Percentiles rank a stretch among this genome's conserved stretches.
Evolutionary conservation across 192 early-diverging fungal species (phyloP).

Genomic region (Gaertneriomyces sp.): DNA sequence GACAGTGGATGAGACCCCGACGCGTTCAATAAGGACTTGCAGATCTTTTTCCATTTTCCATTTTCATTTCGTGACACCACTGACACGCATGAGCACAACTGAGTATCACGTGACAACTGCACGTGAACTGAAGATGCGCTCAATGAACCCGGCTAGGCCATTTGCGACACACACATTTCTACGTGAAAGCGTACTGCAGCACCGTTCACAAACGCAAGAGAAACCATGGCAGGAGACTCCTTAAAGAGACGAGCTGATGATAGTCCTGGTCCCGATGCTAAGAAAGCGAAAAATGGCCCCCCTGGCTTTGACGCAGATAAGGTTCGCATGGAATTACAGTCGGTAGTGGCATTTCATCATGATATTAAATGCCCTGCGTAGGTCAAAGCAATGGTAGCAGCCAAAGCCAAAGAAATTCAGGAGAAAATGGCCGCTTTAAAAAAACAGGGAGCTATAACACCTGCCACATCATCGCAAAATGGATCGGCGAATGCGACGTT

Average conservation of each 20-base stretch:
- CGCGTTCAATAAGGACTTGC: too few relatives aligned
- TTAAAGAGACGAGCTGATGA: not conserved
- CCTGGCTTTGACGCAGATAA: constrained; percentile 5
- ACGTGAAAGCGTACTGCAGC: too few relatives aligned
- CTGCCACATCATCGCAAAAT: not conserved
- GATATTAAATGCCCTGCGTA: constrained; percentile 7
- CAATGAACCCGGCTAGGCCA: too few relatives aligned
- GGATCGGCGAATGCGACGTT: not conserved
- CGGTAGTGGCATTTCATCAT: not conserved
- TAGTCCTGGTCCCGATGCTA: not conserved
- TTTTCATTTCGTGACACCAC: too few relatives aligned
- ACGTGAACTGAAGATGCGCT: too few relatives aligned
- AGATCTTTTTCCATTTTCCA: too few relatives aligned
- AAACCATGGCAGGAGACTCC: not conserved
- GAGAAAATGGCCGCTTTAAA: constrained; percentile 62
- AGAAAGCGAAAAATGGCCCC: not conserved
- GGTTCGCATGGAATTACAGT: not conserved
- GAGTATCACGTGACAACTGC: too few relatives aligned
- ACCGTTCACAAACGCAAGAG: too few relatives aligned
- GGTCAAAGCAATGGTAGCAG: constrained; percentile 48
- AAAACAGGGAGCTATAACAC: constrained; percentile 27
- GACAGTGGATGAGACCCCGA: too few relatives aligned
- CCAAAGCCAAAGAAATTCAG: constrained; percentile 62
- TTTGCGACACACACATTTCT: too few relatives aligned
- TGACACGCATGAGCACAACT: too few relatives aligned